Evolutionary conservation across 192 early-diverging fungal species (phyloP).

Genomic region (Mortierella claussenii): DNA sequence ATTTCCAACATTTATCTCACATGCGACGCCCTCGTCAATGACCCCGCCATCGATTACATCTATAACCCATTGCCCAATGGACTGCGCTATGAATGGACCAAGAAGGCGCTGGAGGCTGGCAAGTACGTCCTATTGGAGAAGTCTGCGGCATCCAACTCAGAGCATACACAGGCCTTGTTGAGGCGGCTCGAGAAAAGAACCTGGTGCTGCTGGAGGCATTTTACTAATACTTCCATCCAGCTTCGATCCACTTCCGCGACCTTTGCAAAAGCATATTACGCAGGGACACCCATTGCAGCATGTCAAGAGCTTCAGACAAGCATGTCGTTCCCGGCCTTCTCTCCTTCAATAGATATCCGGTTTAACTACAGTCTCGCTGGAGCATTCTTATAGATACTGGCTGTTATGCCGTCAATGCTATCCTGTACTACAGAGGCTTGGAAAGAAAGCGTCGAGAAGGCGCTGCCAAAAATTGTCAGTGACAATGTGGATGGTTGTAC

Average conservation of each 20-base stretch:
- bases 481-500: conserved; percentile 41
- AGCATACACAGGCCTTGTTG: conserved; percentile 40
- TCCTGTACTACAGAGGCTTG: conserved; percentile 39
- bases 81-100: conserved; percentile 60
- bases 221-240: conserved; percentile 55
- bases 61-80: conserved; percentile 68
- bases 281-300: conserved; percentile 12
- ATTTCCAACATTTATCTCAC: conserved; percentile 58
- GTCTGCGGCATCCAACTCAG: conserved; percentile 52
- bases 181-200: conserved; percentile 44
- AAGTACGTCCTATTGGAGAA: conserved; percentile 70
- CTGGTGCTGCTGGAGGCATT: conserved; percentile 55
- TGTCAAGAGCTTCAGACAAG: conserved; percentile 4
- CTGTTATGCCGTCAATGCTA: conserved; percentile 42
- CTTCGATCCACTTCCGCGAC: conserved; percentile 31
- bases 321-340: conserved; percentile 14
- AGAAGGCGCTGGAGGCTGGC: conserved; percentile 58
- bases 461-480: conserved; percentile 14
- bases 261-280: conserved; percentile 18
- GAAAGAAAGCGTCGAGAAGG: conserved; percentile 33
- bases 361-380: conserved; percentile 48
- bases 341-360: conserved; percentile 41
- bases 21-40: conserved; percentile 61
- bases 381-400: conserved; percentile 45
- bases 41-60: conserved; percentile 61